These are phyloP conservation scores for Vitis cinerea DNA, from an alignment of 164 flowering plant species.

Conservation along the genomic window DNA sequence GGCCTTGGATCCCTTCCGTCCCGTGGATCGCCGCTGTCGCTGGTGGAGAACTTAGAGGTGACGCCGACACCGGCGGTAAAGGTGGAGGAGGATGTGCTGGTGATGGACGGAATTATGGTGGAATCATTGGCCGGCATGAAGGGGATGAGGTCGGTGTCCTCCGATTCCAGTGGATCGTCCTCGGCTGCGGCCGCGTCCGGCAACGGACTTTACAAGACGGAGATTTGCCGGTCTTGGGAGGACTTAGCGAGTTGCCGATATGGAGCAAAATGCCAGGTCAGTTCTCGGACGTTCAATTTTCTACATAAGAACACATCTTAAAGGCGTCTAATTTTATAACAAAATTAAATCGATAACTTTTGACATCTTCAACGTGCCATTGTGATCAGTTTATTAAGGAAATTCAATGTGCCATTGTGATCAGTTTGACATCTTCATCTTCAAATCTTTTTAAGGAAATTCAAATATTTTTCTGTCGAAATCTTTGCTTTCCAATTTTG, in stretches of 20 bases:
- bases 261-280: slow-evolving; percentile 27
- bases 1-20: too few species aligned
- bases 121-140: slow-evolving; percentile 7
- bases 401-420: too few species aligned
- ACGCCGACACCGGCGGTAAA: slow-evolving; percentile 9
- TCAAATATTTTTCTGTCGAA: too few species aligned
- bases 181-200: slow-evolving; percentile 6
- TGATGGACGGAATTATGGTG: slow-evolving; percentile 58
- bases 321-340: too few species aligned
- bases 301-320: background rate
- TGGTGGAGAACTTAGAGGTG: background rate
- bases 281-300: background rate
- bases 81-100: slow-evolving; percentile 55
- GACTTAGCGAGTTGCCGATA: slow-evolving; percentile 16
- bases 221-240: slow-evolving; percentile 21
- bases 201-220: slow-evolving; percentile 10
- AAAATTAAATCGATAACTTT: too few species aligned
- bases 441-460: too few species aligned
- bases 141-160: background rate
- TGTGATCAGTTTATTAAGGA: too few species aligned
- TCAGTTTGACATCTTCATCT: too few species aligned
- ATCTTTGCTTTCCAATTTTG: too few species aligned
- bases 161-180: slow-evolving; percentile 3
- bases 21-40: slow-evolving; percentile 8
- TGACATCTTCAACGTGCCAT: too few species aligned